phyloP scores from a whole-genome alignment of 2,329 filamentous ascomycete genomes.

The Bertia moriformis region DNA sequence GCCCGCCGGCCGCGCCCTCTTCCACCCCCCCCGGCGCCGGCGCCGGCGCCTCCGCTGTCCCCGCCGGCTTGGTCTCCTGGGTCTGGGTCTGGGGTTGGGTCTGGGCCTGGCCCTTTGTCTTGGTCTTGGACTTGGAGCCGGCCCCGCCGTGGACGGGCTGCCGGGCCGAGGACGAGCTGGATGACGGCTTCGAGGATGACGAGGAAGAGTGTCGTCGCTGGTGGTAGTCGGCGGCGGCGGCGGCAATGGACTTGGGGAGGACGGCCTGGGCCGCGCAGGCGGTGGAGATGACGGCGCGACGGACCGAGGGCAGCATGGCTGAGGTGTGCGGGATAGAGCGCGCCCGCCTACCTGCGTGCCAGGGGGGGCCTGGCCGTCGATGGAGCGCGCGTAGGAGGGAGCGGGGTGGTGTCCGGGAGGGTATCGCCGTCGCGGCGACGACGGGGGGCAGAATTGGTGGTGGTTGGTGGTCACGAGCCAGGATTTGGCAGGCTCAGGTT shows the following conservation, averaged over 20 bases:
- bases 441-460: too few relatives aligned
- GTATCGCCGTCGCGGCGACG: too few relatives aligned
- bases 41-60: conserved; percentile 9
- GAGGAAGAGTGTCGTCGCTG: conserved; percentile 44
- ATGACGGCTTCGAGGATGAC: conserved; percentile 9
- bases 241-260: conserved; percentile 19
- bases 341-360: background rate
- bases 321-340: conserved; percentile 6
- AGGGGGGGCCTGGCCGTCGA: background rate
- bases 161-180: conserved; percentile 44
- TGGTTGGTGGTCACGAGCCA: too few relatives aligned
- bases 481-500: too few relatives aligned
- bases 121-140: conserved; percentile 31
- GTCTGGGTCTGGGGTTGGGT: conserved; percentile 23
- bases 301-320: conserved; percentile 41
- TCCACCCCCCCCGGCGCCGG: conserved; percentile 27
- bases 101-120: too few relatives aligned
- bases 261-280: conserved; percentile 26
- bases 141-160: conserved; percentile 34
- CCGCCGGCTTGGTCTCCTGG: conserved; percentile 23
- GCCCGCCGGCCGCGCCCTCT: conserved; percentile 36
- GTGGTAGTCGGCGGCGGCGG: conserved; percentile 24
- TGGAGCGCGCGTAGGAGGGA: background rate
- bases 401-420: background rate
- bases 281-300: conserved; percentile 33